Evolutionary conservation across 495 filamentous ascomycete species (phyloP), one percentile per base, ranked within the genome.

Genomic region (Ascodesmis nigricans): DNA sequence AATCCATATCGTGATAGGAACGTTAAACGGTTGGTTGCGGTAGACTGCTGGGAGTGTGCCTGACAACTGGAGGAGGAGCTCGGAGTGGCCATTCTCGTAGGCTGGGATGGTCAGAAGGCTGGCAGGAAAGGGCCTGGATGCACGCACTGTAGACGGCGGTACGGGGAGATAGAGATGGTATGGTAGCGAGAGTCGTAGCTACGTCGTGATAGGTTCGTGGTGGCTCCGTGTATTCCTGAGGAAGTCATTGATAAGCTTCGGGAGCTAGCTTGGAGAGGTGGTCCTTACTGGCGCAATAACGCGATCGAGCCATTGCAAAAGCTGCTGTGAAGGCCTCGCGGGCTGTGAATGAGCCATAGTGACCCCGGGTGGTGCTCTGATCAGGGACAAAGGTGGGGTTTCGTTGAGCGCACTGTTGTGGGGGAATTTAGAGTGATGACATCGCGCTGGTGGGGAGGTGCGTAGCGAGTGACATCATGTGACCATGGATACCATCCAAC

Each of bases 1-100:
- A n/a, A 97, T 65, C 90, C 90, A 97, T 67, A 95, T 43, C 41
- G 78, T 69, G 34, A 97, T 63, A 6, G 87, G 87, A 39, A 95
- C 92, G 35, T 78, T 71, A 55, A 95, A 97, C 8, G 73, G 77
- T 10, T 72, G 69, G 47, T 82, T 83, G 45, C 87, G 77, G 57
- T 92, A 97, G 34, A 59, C 52, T 29, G 87, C 80, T 27, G 87
- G 84, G 16, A 97, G 56, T 9, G 81, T 91, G 39, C 87, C 87
- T 37, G 67, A 66, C 16, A 97, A 65, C 40, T 78, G 77, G 34
- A 97, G 62, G 41, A 97, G 73, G 26, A 97, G 72, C 28, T 83
- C 77, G 10, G 80, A 80, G 40, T 64, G 63, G 43, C 87, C 87
- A 57, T 74, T 79, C 46, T 91, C 81, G 57, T 80, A 84, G 25